phyloP scores from a whole-genome alignment of 2,329 filamentous ascomycete species.

The Xylariomycetidae sp. region DNA sequence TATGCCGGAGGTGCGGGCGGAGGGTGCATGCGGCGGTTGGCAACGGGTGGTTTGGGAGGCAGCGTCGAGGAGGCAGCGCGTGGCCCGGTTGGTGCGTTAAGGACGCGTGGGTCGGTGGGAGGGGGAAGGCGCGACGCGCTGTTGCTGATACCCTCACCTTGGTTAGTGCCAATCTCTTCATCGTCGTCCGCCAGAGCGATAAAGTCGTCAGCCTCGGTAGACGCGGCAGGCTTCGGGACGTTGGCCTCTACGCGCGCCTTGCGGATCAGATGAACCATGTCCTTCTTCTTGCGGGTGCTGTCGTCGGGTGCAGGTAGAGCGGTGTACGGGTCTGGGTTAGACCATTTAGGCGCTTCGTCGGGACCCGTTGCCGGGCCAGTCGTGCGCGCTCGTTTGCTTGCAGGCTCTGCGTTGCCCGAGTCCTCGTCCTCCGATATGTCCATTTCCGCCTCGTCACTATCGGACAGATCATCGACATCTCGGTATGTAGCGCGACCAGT shows the following conservation, averaged over 20 bases:
- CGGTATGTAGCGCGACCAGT: slow-evolving; percentile 46
- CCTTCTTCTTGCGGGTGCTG: slow-evolving; percentile 65
- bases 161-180: slow-evolving; percentile 32
- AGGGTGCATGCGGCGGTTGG: slow-evolving; percentile 1
- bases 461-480: slow-evolving; percentile 51
- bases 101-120: slow-evolving; percentile 19
- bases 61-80: slow-evolving; percentile 11
- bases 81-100: slow-evolving; percentile 31
- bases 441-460: slow-evolving; percentile 60
- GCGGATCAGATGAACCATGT: slow-evolving; percentile 85
- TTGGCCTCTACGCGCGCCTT: slow-evolving; percentile 68
- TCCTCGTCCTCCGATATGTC: slow-evolving; percentile 50
- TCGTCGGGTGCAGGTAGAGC: slow-evolving; percentile 76
- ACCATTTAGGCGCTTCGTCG: slow-evolving; percentile 69
- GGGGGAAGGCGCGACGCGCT: neutral
- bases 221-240: slow-evolving; percentile 40
- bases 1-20: slow-evolving; percentile 3
- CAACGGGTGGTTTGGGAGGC: slow-evolving; percentile 11
- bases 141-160: no score
- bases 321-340: slow-evolving; percentile 92
- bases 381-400: slow-evolving; percentile 36
- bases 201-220: slow-evolving; percentile 69
- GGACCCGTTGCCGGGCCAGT: slow-evolving; percentile 25
- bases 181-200: slow-evolving; percentile 74
- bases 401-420: slow-evolving; percentile 36